Conservation (phyloP, 352 stramenopile genomes). For the Globisporangium splendens region DNA sequence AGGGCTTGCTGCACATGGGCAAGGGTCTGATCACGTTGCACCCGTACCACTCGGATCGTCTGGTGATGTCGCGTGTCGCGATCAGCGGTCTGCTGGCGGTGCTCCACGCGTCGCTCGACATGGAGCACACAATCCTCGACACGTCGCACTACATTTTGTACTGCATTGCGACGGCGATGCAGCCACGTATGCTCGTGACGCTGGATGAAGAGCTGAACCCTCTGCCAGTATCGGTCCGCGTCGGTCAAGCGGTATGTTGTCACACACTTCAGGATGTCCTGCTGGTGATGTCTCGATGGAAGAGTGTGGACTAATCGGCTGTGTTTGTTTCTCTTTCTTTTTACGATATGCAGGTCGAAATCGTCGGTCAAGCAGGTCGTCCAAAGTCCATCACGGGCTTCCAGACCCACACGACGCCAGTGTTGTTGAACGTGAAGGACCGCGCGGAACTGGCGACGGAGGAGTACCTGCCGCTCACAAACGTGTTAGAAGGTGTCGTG, state of each 20-base stretch:
- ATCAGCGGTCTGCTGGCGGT: constrained; percentile 95
- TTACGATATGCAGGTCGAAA: constrained; percentile 86
- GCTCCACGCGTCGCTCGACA: constrained; percentile 95
- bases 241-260: constrained; percentile 93
- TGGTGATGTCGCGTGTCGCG: constrained; percentile 87
- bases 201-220: constrained; percentile 96
- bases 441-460: constrained; percentile 97
- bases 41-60: constrained; percentile 97
- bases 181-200: constrained; percentile 98
- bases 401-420: constrained; percentile 99
- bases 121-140: constrained; percentile 98
- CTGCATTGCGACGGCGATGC: constrained; percentile 96
- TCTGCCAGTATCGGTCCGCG: constrained; percentile 96
- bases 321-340: constrained; percentile 1
- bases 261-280: too few relatives aligned
- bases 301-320: neutral
- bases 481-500: constrained; percentile 97
- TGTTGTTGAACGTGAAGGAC: constrained; percentile 97
- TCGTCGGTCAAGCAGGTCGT: constrained; percentile 97
- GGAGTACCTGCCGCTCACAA: constrained; percentile 95
- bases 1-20: constrained; percentile 98
- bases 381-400: constrained; percentile 99
- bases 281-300: too few relatives aligned
- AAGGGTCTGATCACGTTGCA: constrained; percentile 98
- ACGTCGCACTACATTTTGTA: constrained; percentile 99